A percentile compares a stretch with the other conserved stretches of the same genome.
phyloP scores from a whole-genome alignment of 2,329 filamentous ascomycete genomes.

The Fusarium anguioides region DNA sequence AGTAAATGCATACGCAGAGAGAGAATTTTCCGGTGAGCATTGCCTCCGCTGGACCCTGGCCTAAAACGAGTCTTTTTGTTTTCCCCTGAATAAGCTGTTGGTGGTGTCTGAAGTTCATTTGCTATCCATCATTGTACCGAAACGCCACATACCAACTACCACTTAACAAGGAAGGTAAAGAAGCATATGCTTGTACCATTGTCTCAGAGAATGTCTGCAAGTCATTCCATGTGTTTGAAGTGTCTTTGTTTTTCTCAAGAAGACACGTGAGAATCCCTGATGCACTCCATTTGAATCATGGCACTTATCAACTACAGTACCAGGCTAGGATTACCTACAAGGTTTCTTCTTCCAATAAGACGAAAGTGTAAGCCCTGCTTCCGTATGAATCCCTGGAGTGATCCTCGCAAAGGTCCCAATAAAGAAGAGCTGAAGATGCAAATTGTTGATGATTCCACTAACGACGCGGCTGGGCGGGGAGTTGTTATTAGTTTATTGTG shows the following conservation, averaged over 20 bases:
- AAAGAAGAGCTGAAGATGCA: not conserved
- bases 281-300: not conserved
- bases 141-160: not conserved
- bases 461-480: not conserved
- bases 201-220: not conserved
- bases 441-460: not conserved
- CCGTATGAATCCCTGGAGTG: not conserved
- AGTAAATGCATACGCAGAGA: too few species aligned
- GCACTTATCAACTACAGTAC: not conserved
- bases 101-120: not conserved
- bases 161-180: too few species aligned
- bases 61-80: not conserved
- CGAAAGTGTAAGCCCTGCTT: too few species aligned
- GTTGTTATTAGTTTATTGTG: not conserved
- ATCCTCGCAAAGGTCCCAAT: not conserved
- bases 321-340: not conserved
- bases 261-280: not conserved
- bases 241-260: not conserved
- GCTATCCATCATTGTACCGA: not conserved
- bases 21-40: slow-evolving; percentile 1
- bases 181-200: not conserved
- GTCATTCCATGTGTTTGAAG: not conserved
- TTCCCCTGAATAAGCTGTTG: slow-evolving; percentile 1
- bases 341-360: not conserved
- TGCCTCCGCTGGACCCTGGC: not conserved